Base-by-base conservation (phyloP, 805 yeast genomes). In the Candida khao-thaluensis region DNA sequence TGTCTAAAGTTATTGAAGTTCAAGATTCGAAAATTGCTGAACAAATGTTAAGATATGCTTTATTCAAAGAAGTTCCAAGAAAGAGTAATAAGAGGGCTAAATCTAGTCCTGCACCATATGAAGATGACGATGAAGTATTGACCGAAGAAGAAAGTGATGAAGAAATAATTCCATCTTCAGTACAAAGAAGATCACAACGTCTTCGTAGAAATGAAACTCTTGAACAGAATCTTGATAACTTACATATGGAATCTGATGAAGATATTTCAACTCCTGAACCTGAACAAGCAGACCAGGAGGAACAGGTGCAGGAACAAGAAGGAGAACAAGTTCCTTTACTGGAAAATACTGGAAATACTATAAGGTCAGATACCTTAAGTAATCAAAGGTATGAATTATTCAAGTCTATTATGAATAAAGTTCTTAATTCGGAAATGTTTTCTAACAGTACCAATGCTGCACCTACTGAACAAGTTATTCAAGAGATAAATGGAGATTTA, bases 11-110 rank as follows among this genome's bases (percentile, higher is more conserved):
- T 1, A 83, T 93, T 12, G 87, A 82, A 22, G 73, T 74, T 15
- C 73, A 72, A 47, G 99, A 93, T 62, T 95, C 96, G 2, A 65
- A 71, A 47, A 83, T 85, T 26, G 99, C 99, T 4, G 91, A 87
- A 50, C 82, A 82, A 51, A 62, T 93, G 55, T 69, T 93, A 48
- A 76, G 95, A 54, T 93, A 77, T 59, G 91, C 98, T 0, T 68
- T 93, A 48, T 85, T 90, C 71, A 83, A 83, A 59, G 95, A 87
- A 57, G 77, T 79, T 5, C 62, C 73, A 23, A 59, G 60, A 54
- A 69, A 72, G 45, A 52, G 48, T 38, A 48, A 56, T 31, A 66
- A 64, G 57, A 57, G 61, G 41, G 59, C 57, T 38, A 59, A 45
- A 44, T 45, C 47, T 7, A 42, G 37, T 30, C 38, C 47, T 34